phyloP scores from a whole-genome alignment of 345 rosid genomes.

The Eucalyptus virginea region DNA sequence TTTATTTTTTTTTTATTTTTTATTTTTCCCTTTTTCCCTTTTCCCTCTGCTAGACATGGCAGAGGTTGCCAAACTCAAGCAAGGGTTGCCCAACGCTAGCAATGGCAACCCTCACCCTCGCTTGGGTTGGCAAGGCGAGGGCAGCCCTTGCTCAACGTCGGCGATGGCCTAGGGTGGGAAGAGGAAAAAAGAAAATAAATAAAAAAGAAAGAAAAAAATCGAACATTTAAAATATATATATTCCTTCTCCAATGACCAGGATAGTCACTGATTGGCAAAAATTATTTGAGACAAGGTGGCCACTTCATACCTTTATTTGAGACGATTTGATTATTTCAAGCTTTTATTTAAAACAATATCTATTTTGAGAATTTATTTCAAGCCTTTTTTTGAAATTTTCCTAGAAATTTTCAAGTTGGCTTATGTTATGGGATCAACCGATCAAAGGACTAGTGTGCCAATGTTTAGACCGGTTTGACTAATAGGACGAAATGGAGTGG shows the following conservation, averaged over 20 bases:
- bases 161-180: rapidly evolving
- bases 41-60: too few relatives aligned
- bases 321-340: too few relatives aligned
- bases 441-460: not conserved
- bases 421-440: not conserved
- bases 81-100: rapidly evolving
- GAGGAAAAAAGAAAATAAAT: too few relatives aligned
- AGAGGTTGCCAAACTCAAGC: rapidly evolving
- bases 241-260: rapidly evolving
- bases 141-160: rapidly evolving
- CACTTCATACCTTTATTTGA: rapidly evolving
- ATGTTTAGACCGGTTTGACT: not conserved
- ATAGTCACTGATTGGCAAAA: rapidly evolving
- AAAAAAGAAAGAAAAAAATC: too few relatives aligned
- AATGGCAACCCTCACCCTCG: rapidly evolving
- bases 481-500: rapidly evolving
- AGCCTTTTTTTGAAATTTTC: rapidly evolving
- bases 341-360: rapidly evolving
- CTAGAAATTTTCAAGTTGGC: not conserved
- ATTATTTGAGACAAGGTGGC: rapidly evolving
- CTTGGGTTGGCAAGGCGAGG: too few relatives aligned
- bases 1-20: rapidly evolving
- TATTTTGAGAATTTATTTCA: rapidly evolving
- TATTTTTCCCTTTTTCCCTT: rapidly evolving
- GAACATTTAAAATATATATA: too few relatives aligned